A percentile compares a stretch with the other conserved stretches of the same genome.
Conservation (phyloP, 192 early-diverging fungal species). For the Endogone sp. region DNA sequence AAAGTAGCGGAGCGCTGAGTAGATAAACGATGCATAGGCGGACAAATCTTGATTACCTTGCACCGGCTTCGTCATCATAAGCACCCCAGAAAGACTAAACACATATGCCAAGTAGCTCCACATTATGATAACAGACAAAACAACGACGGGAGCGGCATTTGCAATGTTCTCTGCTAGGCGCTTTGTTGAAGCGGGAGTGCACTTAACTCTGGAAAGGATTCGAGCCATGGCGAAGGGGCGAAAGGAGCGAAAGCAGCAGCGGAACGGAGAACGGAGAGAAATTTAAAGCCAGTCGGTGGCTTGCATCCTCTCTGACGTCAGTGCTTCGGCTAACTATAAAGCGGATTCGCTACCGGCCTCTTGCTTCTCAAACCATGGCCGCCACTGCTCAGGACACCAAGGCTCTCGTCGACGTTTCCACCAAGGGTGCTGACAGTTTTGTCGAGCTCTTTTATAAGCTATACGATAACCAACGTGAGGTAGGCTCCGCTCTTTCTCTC, state of each 20-base stretch:
- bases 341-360: no score
- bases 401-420: constrained; percentile 29
- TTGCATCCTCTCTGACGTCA: no score
- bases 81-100: not conserved
- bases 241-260: no score
- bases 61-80: not conserved
- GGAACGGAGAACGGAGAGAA: no score
- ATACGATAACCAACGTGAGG: constrained; percentile 36
- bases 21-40: no score
- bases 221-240: not conserved
- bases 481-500: no score
- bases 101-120: not conserved
- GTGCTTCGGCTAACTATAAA: no score
- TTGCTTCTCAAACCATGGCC: no score
- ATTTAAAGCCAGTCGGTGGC: no score
- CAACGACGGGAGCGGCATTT: not conserved
- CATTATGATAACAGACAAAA: not conserved
- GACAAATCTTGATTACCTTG: not conserved
- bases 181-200: not conserved
- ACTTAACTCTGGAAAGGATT: not conserved
- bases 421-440: constrained; percentile 46
- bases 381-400: constrained; percentile 6
- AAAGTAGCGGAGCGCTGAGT: no score
- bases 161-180: not conserved
- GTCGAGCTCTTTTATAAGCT: constrained; percentile 41